Conservation (phyloP, 164 flowering plant species). For the Kalanchoe fedtschenkoi region DNA sequence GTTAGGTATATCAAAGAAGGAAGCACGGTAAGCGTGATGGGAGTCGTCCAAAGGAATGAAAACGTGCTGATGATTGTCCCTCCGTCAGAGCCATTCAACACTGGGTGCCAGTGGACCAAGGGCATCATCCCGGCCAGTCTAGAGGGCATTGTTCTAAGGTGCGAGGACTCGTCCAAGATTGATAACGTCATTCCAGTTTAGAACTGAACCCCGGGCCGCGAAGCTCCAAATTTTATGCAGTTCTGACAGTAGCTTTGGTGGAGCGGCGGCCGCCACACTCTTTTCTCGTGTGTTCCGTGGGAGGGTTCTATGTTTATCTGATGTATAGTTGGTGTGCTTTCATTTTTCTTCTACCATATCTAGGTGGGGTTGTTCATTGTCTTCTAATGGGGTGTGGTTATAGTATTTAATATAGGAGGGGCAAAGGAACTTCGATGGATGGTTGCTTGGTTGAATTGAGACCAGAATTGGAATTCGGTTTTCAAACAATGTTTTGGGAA, state of each 20-base stretch:
- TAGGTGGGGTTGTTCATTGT: neutral
- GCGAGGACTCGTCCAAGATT: constrained; percentile 71
- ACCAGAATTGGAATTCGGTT: neutral
- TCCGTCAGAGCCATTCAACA: constrained; percentile 63
- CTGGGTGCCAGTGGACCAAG: constrained; percentile 77
- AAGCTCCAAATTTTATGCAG: constrained; percentile 9
- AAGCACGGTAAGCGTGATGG: constrained; percentile 90
- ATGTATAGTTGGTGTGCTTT: neutral
- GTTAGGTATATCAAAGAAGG: constrained; percentile 84
- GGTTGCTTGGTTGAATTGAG: neutral
- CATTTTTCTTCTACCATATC: neutral
- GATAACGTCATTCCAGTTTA: constrained; percentile 19
- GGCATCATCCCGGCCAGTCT: constrained; percentile 76
- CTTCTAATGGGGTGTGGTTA: neutral
- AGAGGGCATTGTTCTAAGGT: constrained; percentile 76
- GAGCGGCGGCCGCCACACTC: too few species aligned
- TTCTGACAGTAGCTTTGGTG: neutral
- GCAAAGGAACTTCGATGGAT: neutral
- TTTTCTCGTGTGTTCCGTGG: too few species aligned
- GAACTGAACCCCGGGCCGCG: neutral
- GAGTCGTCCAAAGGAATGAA: constrained; percentile 78
- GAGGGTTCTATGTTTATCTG: neutral
- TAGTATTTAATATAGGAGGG: neutral
- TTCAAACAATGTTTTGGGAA: neutral
- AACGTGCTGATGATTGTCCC: constrained; percentile 87